Base-by-base conservation (phyloP, 2,329 filamentous ascomycete genomes). In the Penicillium sp. region DNA sequence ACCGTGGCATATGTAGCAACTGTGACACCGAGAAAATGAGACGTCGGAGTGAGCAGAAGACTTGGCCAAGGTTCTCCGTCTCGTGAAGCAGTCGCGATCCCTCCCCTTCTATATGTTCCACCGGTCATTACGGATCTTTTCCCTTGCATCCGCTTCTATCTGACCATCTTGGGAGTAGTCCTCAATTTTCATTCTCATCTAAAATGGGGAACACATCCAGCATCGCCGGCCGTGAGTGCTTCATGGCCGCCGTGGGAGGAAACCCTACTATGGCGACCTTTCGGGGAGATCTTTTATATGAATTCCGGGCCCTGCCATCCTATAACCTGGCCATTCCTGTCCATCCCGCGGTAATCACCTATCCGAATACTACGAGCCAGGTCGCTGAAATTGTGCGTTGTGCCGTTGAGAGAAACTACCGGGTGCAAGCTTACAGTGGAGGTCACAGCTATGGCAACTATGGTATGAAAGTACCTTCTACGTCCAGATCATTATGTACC, bases 361-460 rank as follows among this genome's bases (percentile, higher is more conserved):
- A 60, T 39, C 65, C 65, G 6, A 48, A 61, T 1, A 63, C 45
- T 9, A 44, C 60, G 1, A 36, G 55, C 8, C 64, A 67, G 38
- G 55, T 67, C 7, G 62, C 60, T 12, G 49, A 43, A 10, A 62
- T 67, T 12, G 61, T 67, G 31, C 55, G 55, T 25, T 67, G 65
- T 49, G 64, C 65, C 1, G 61, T 55, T 9, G 33, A 38, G 4
- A 23, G 58, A 21, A 41, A 56, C n/a, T 58, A 64, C 47, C 61
- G 59, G 27, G 64, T 67, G 12, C 65, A 67, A 29, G 58, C 63
- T 25, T 57, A 57, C 25, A 67, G 65, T 42, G 65, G 65, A 13
- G 65, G 65, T 17, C 65, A 67, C 47, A 67, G 65, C 51, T 67
- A 66, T 53, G 65, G 54, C 0, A 82, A 81, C 39, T 81, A 78